Percentiles rank a stretch among this genome's conserved stretches.
Evolutionary conservation across 164 flowering plant species (phyloP).

Genomic region (Stephania japonica): DNA sequence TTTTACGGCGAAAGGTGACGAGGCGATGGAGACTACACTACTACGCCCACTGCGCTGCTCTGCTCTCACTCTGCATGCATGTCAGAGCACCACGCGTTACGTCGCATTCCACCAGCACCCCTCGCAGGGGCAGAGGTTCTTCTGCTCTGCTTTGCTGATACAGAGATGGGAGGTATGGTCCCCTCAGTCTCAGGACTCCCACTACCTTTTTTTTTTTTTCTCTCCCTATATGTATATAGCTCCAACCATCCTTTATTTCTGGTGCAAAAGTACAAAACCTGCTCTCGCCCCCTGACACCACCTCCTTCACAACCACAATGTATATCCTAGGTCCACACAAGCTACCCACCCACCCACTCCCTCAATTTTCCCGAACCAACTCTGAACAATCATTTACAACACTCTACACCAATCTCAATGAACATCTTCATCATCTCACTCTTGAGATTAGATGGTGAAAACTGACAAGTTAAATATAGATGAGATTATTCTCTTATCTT

Average conservation of each 20-base stretch:
- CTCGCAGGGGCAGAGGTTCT: no score
- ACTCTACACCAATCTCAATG: not conserved
- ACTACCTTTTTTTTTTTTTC: no score
- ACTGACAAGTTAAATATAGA: no score
- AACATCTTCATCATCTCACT: not conserved
- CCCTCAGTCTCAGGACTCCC: not conserved
- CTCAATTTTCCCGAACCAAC: not conserved
- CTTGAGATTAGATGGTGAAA: no score
- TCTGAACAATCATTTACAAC: not conserved
- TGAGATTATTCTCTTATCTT: no score
- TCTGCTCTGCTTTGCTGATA: no score
- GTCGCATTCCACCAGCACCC: constrained; percentile 25
- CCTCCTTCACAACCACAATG: no score
- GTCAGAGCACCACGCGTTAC: constrained; percentile 56
- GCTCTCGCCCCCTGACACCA: not conserved
- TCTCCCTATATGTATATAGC: no score
- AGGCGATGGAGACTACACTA: constrained; percentile 49
- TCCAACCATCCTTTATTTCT: no score
- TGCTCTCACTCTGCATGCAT: constrained; percentile 11
- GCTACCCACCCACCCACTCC: no score
- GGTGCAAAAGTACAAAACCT: not conserved
- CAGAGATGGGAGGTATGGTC: not conserved
- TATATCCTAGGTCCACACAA: no score
- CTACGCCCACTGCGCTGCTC: constrained; percentile 10
- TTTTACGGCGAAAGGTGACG: constrained; percentile 63